Evolutionary conservation across 345 rosid species (phyloP).

Genomic region (Pugionium dolabratum): DNA sequence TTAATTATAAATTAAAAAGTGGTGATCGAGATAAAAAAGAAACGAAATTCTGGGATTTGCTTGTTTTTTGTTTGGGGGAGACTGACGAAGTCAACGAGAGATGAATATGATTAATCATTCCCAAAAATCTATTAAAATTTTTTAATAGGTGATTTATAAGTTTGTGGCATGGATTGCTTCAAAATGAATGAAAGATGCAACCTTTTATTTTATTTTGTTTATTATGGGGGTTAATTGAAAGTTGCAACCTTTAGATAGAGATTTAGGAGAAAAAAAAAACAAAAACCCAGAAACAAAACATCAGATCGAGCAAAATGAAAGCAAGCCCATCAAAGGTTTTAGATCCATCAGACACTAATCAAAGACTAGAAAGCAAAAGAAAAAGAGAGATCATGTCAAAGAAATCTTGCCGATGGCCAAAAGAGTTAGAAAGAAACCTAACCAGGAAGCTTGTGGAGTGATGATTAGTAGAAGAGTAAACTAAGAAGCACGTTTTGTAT

Average conservation of each 20-base stretch:
- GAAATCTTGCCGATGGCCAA: conserved; percentile 33
- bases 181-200: conserved; percentile 22
- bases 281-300: conserved; percentile 2
- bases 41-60: not conserved
- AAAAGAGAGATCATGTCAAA: conserved; percentile 3
- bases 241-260: conserved; percentile 10
- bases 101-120: conserved; percentile 21
- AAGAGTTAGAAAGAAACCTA: conserved; percentile 38
- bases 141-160: conserved; percentile 19
- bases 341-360: conserved; percentile 21
- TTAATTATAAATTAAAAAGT: not conserved
- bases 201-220: not conserved
- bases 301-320: conserved; percentile 23
- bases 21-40: not conserved
- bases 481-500: conserved; percentile 2
- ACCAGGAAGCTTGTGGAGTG: conserved; percentile 13
- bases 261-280: conserved; percentile 19
- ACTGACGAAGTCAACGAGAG: conserved; percentile 40
- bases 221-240: not conserved
- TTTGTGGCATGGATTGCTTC: conserved; percentile 30
- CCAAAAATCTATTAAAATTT: conserved; percentile 17
- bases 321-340: conserved; percentile 17
- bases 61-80: not conserved
- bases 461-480: conserved; percentile 2
- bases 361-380: conserved; percentile 3